Evolutionary conservation across 495 filamentous ascomycete genomes (phyloP), one percentile per base, ranked within the genome.

Genomic region (Hyaloscypha hepaticicola): DNA sequence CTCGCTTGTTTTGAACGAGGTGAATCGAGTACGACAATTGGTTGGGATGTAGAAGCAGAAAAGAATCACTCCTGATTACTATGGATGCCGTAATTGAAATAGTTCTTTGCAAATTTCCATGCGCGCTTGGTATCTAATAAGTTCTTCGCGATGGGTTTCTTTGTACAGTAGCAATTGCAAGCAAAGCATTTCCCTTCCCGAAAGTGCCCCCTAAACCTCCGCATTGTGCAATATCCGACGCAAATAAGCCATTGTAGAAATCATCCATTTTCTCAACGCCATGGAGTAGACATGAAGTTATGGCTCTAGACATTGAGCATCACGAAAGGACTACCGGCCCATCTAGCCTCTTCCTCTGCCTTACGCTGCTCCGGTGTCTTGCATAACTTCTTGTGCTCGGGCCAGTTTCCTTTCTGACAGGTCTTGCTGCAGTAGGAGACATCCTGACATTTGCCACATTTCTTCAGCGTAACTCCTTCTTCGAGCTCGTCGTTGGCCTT

Each of bases 301-400:
- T 2, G 19, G 38, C 12, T 8, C 49, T 38, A 63, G 25, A 63
- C 50, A 45, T 63, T 63, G 16, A 63, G 19, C 1, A 3, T 19
- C 3, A 41, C 56, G n/a, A 55, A 21, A 26, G 48, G 29, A 45
- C 56, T 4, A n/a, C 51, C 31, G 14, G 28, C 31, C 33, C 16
- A 56, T 16, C 14, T 48, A 21, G 14, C 16, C 34, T 64, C 21
- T 12, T 64, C 26, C n/a, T 14, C 28, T 38, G 49, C 55, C 12
- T 51, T 21, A 14, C 63, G 38, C 55, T 65, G 12, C 45, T 48
- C 63, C 7, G 56, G 48, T 3, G 56, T 66, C 49, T 53, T n/a
- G 34, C 63, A 66, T 14, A 8, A 24, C 28, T 66, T 66, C 57
- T 55, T 66, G 21, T 66, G 63, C 5, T 53, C 55, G 1, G 27